Evolutionary conservation across 148 eudicot species (phyloP).

Genomic region (Gaultheria prostrata): DNA sequence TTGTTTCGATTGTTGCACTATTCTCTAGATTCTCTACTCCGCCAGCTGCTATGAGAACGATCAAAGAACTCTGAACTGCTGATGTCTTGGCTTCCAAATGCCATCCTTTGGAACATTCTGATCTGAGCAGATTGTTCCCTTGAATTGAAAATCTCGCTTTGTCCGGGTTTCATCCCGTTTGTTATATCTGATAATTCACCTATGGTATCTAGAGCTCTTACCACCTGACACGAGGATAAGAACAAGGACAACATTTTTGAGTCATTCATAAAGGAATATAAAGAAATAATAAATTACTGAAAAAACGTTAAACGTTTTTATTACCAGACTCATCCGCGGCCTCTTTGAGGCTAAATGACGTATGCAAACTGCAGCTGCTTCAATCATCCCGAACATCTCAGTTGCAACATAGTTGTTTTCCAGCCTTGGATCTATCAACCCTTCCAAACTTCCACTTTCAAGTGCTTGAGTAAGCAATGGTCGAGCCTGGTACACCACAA

Average conservation of each 20-base stretch:
- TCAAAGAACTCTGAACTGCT: conserved; percentile 51
- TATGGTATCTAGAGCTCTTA: conserved; percentile 71
- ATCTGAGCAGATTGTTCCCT: conserved; percentile 92
- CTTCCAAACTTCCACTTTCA: conserved; percentile 64
- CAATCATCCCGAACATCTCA: conserved; percentile 85
- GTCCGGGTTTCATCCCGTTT: conserved; percentile 96
- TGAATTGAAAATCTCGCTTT: conserved; percentile 64
- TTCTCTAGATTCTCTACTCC: conserved; percentile 23
- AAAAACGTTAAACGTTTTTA: neutral
- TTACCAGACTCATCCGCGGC: conserved; percentile 93
- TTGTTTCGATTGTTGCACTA: neutral
- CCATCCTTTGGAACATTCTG: conserved; percentile 84
- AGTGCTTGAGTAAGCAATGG: conserved; percentile 80
- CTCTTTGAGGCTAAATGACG: conserved; percentile 84
- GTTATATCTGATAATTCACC: conserved; percentile 62
- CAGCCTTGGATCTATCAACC: conserved; percentile 68
- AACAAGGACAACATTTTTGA: neutral
- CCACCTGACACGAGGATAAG: conserved; percentile 47
- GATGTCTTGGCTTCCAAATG: conserved; percentile 81
- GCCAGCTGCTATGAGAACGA: conserved; percentile 55
- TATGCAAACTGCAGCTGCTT: conserved; percentile 96
- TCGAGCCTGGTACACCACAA: conserved; percentile 58
- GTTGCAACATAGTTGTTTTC: conserved; percentile 54
- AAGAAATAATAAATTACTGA: neutral
- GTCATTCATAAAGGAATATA: neutral